phyloP scores from a whole-genome alignment of 2,329 filamentous ascomycete genomes.

The Gyromitra esculenta region DNA sequence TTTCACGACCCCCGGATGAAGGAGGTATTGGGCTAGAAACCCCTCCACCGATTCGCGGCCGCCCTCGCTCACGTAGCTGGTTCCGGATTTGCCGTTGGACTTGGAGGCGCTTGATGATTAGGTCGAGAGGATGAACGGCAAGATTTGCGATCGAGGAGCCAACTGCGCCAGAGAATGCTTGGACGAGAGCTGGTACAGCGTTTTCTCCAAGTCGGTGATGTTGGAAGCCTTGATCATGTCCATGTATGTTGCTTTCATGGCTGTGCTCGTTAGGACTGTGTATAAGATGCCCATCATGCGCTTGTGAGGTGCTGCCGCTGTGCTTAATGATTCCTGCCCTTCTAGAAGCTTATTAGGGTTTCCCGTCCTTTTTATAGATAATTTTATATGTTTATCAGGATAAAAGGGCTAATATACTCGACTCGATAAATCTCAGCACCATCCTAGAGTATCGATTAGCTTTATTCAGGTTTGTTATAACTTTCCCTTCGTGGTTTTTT shows the following conservation, averaged over 20 bases:
- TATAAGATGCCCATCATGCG: conserved; percentile 10
- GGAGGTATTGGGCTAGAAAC: background rate
- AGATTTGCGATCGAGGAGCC: conserved; percentile 83
- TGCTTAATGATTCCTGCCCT: conserved; percentile 31
- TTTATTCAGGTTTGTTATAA: background rate
- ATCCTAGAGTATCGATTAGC: conserved; percentile 23
- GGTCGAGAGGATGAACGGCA: conserved; percentile 80
- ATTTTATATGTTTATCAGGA: background rate
- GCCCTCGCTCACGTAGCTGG: conserved; percentile 1
- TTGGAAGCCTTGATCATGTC: conserved; percentile 7
- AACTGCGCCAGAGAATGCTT: conserved; percentile 80
- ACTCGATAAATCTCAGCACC: conserved; percentile 31
- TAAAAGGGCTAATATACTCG: conserved; percentile 34
- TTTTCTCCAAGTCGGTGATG: conserved; percentile 42
- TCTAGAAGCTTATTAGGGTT: conserved; percentile 25
- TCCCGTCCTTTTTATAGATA: background rate
- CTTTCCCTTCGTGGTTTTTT: background rate
- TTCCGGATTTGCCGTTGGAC: conserved; percentile 71
- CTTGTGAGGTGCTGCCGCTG: conserved; percentile 13
- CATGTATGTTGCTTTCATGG: conserved; percentile 20
- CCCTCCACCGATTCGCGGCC: background rate
- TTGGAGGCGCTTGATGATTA: conserved; percentile 83
- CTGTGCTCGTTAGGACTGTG: conserved; percentile 5
- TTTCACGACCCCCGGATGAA: background rate
- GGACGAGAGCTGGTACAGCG: conserved; percentile 77